A percentile compares a stretch with the other conserved stretches of the same genome.
phyloP scores from a whole-genome alignment of 371 early-diverging fungal species.

The Mucor irregularis region DNA sequence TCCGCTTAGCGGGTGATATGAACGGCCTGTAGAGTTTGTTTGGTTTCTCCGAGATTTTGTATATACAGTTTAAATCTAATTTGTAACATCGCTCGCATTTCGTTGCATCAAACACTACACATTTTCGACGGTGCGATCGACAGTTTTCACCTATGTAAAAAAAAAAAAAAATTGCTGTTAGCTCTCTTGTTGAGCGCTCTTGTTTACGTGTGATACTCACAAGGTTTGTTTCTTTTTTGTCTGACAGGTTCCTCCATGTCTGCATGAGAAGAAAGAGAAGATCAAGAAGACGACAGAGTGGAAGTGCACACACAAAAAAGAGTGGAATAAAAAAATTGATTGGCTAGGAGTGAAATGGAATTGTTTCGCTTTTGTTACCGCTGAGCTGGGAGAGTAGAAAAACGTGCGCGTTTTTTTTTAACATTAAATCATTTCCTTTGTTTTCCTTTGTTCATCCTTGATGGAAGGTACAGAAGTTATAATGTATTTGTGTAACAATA shows the following conservation, averaged over 20 bases:
- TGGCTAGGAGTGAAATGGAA: no score
- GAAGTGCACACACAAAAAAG: no score
- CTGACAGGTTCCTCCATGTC: background rate
- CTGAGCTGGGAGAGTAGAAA: no score
- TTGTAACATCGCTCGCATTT: conserved; percentile 18
- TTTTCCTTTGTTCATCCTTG: no score
- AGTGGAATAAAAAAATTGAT: background rate
- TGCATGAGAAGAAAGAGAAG: background rate
- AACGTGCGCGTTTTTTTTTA: no score
- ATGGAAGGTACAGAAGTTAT: no score
- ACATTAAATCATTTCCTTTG: no score
- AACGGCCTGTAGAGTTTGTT: background rate
- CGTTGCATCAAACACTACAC: background rate
- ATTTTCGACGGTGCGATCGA: conserved; percentile 19
- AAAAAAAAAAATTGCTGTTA: background rate
- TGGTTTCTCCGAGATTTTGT: conserved; percentile 13
- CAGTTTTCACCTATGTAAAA: conserved; percentile 19
- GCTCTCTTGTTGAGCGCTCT: background rate
- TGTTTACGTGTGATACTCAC: background rate
- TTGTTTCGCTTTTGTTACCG: no score
- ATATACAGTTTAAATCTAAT: conserved; percentile 27
- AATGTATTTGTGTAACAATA: no score
- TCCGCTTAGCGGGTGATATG: conserved; percentile 5
- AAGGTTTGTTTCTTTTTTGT: conserved; percentile 19
- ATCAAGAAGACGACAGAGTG: no score